Evolutionary conservation across 208 protist species (phyloP).

Genomic region (Acanthamoeba castellanii): DNA sequence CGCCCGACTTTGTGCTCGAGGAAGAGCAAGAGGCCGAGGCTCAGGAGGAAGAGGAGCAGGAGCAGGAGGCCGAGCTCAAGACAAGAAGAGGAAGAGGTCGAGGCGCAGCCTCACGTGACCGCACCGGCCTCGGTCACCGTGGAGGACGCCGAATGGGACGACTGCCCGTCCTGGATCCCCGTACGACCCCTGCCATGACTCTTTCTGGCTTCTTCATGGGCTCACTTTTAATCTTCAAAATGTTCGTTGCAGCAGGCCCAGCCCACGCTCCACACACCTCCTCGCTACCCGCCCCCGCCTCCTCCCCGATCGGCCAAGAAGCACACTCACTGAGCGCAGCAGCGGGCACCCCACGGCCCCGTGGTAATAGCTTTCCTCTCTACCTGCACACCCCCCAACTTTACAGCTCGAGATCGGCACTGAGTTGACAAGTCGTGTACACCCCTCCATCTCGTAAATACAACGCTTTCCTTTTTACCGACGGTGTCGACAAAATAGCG

Average conservation of each 20-base stretch:
- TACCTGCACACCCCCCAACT: background rate
- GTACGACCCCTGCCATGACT: background rate
- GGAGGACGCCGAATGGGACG: background rate
- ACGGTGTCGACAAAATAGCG: too few relatives aligned
- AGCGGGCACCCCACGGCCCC: background rate
- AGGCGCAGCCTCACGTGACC: background rate
- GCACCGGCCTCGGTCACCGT: background rate
- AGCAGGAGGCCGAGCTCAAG: background rate
- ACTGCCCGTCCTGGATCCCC: conserved; percentile 21
- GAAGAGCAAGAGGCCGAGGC: background rate
- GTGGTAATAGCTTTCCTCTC: background rate
- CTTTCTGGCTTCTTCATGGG: background rate
- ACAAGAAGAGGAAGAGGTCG: background rate
- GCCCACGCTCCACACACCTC: background rate
- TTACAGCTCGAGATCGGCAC: conserved; percentile 2
- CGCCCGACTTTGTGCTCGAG: background rate
- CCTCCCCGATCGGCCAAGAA: background rate
- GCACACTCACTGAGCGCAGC: background rate
- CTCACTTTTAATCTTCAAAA: background rate
- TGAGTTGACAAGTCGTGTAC: background rate
- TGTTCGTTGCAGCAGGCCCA: background rate
- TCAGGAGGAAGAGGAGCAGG: background rate
- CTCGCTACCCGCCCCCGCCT: background rate
- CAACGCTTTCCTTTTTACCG: background rate
- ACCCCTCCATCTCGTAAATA: background rate